Base-by-base conservation (phyloP, 1,284 basidiomycete species). In the Malassezia cuniculi region DNA sequence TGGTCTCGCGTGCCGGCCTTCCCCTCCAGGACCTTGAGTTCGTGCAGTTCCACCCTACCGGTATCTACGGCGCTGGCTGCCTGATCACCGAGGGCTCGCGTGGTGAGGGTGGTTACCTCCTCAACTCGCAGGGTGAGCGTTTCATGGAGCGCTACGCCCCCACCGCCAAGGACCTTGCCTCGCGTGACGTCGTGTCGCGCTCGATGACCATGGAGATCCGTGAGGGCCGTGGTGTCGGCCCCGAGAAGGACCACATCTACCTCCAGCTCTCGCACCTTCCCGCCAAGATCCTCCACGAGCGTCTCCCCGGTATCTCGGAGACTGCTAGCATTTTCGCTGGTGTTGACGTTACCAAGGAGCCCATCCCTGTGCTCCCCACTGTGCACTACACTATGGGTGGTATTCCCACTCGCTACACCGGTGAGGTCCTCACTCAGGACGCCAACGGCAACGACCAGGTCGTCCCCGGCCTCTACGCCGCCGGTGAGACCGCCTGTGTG, bases 61-160 rank as follows among this genome's bases (percentile, higher is more conserved):
- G 93, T 73, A 97, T 99, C 66, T 99, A 97, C 70, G 93, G 93
- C 60, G 90, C 93, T 55, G 93, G 93, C 41, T 99, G 93, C 71
- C 75, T 99, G 54, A 97, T 97, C 69, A 97, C 90, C 19, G 90
- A 97, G 75, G 89, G 89, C 57, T 94, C 90, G 55, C 86, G 93
- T 71, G 93, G 93, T 69, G 93, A 99, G 72, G 93, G 93, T 73
- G 93, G 93, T 57, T 97, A 97, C 72, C 75, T 99, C 55, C 75
- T 99, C 69, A 97, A 99, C 75, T 86, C 86, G 8, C 83, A 95
- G 74, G 93, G 93, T 69, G 93, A 99, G 72, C 84, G 93, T 51
- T 99, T 99, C 76, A 99, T 99, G 93, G 90, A 97, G 72, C 85
- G 90, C 70, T 64, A 95, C 69, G 93, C 93, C 1, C 93, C 93